Evolutionary conservation across 2,329 filamentous ascomycete species (phyloP), one percentile per base, ranked within the genome.

Genomic region (Monilinia polystroma): DNA sequence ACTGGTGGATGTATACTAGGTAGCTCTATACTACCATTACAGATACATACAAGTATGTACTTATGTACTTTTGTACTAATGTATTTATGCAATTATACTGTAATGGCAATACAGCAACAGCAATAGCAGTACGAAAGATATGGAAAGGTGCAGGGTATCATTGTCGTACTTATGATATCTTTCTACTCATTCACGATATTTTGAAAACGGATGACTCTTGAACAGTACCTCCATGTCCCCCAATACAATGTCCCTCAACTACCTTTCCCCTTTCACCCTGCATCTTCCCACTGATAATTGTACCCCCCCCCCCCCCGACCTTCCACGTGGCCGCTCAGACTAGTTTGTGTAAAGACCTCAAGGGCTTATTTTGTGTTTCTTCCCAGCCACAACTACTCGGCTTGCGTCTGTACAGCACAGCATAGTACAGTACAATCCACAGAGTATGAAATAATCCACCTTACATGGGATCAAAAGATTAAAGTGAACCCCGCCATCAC

Each of bases 261-360:
- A 12, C 12, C 47, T 51, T 45, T 45, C 58, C 58, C 58, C 45
- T 62, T 51, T 51, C 58, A 38, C 58, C 45, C 45, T 60, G 45
- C 29, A 51, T 52, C 55, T 51, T 59, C 26, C 32, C 23, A 52
- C 45, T 59, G 43, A 18, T 29, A 59, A 59, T 52, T 35, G n/a
- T 38, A 32, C 57, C 43, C 57, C n/a, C n/a, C n/a, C n/a, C n/a
- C n/a, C n/a, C n/a, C 62, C 55, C 63, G 55, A 60, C 32, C 45
- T 26, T 60, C 63, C 63, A 66, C 63, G 63, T 66, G 63, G 63
- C 54, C 55, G 55, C 55, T 60, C 55, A 59, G 55, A 66, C 55
- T 66, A 35, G 11, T 18, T 55, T 54, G 47, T 63, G n/a, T 52
- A 23, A 53, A 63, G 47, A 10, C 10, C 18, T n/a, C 16, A 41